phyloP scores from a whole-genome alignment of 805 yeast species.

The Lachancea sp. region DNA sequence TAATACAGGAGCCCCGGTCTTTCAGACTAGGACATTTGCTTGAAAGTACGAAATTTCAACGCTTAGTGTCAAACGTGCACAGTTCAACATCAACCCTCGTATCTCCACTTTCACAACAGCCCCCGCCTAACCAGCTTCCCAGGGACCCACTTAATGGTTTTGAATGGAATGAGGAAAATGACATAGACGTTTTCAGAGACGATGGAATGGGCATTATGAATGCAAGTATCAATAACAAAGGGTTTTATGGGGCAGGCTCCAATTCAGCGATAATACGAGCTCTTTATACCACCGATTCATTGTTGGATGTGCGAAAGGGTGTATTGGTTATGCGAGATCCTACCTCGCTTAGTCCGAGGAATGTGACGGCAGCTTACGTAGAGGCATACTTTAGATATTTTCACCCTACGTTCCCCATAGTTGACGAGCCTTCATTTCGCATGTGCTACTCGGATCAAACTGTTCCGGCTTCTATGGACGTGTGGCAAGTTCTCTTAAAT shows the following conservation, averaged over 20 bases:
- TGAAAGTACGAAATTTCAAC: background rate
- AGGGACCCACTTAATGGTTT: conserved; percentile 46
- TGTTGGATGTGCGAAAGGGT: background rate
- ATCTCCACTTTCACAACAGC: conserved; percentile 3
- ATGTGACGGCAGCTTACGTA: conserved; percentile 30
- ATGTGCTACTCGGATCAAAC: conserved; percentile 37
- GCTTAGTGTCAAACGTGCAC: background rate
- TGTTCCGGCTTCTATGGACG: conserved; percentile 37
- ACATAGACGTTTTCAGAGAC: conserved; percentile 16
- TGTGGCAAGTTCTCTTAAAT: conserved; percentile 49
- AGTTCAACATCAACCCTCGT: background rate
- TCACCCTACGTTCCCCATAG: conserved; percentile 56
- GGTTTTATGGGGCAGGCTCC: conserved; percentile 62
- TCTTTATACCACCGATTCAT: conserved; percentile 16
- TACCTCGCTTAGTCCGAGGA: conserved; percentile 10
- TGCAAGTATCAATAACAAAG: conserved; percentile 45
- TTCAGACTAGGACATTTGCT: background rate
- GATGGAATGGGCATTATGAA: conserved; percentile 67
- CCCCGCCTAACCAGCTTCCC: conserved; percentile 36
- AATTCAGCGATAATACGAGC: conserved; percentile 49
- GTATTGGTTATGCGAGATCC: background rate
- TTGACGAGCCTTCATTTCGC: conserved; percentile 49
- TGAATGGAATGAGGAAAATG: conserved; percentile 53
- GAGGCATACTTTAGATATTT: conserved; percentile 51
- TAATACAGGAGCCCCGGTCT: conserved; percentile 17